Conservation (phyloP, 768 basidiomycete species). For the Naganishia onofrii region DNA sequence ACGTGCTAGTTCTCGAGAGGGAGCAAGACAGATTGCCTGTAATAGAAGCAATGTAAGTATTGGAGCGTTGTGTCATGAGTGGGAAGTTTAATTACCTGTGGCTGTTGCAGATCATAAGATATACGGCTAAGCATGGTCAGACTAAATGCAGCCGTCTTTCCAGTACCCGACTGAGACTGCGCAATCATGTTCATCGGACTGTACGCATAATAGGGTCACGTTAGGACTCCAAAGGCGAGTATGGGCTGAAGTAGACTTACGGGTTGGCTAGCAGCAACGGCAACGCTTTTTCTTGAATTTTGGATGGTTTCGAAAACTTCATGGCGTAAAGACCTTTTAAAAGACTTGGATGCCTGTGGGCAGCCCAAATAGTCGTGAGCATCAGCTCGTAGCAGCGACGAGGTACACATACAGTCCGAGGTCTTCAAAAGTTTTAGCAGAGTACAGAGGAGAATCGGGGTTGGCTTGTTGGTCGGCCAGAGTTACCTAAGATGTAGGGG, state of each 20-base stretch:
- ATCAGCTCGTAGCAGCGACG: no score
- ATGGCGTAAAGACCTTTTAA: constrained; percentile 91
- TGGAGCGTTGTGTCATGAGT: constrained; percentile 1
- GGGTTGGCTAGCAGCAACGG: constrained; percentile 86
- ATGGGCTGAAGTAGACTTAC: constrained; percentile 57
- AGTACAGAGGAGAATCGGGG: constrained; percentile 91
- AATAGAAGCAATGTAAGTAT: neutral
- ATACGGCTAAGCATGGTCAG: constrained; percentile 94
- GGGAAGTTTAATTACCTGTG: constrained; percentile 62
- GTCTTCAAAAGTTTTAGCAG: constrained; percentile 90
- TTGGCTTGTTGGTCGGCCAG: constrained; percentile 94
- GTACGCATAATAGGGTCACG: neutral
- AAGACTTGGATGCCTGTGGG: constrained; percentile 73
- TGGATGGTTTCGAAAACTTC: constrained; percentile 96
- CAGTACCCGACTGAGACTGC: constrained; percentile 98
- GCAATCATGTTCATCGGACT: constrained; percentile 99
- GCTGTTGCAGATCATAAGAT: constrained; percentile 74
- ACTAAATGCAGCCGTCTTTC: constrained; percentile 97
- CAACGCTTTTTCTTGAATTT: constrained; percentile 95
- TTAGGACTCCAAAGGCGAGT: neutral
- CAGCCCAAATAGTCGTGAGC: no score
- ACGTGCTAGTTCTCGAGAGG: constrained; percentile 91
- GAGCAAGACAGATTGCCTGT: constrained; percentile 94
- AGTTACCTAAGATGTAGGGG: constrained; percentile 69
- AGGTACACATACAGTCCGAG: constrained; percentile 72